Conservation (phyloP, 805 yeast species). For the Myxozyma neglecta region DNA sequence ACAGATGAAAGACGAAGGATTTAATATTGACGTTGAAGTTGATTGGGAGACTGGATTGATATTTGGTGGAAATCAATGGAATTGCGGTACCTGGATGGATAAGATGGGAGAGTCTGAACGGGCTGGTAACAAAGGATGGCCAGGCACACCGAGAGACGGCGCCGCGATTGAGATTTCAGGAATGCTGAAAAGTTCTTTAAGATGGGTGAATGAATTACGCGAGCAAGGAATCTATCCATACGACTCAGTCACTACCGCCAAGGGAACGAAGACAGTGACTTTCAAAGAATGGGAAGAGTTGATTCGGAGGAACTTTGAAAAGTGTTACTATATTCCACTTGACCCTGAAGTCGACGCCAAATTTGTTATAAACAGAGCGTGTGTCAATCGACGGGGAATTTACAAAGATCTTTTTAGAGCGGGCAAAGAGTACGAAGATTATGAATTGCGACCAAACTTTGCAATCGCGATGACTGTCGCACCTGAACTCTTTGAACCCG, state of each 20-base stretch:
- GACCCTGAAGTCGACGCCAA: slow-evolving; percentile 59
- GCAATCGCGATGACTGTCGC: slow-evolving; percentile 93
- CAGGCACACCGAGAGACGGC: slow-evolving; percentile 98
- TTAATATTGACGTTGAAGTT: slow-evolving; percentile 73
- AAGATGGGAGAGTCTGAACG: slow-evolving; percentile 93
- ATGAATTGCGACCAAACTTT: slow-evolving; percentile 88
- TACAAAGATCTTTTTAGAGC: slow-evolving; percentile 82
- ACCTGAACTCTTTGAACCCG: slow-evolving; percentile 77
- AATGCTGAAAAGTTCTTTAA: slow-evolving; percentile 73
- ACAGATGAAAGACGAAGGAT: slow-evolving; percentile 91
- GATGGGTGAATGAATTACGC: slow-evolving; percentile 70
- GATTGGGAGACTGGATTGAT: slow-evolving; percentile 90
- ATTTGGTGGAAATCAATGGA: slow-evolving; percentile 86
- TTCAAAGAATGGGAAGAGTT: slow-evolving; percentile 72
- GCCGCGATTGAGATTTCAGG: slow-evolving; percentile 94
- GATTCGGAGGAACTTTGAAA: slow-evolving; percentile 73
- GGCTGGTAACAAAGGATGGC: slow-evolving; percentile 86
- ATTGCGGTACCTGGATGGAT: slow-evolving; percentile 99
- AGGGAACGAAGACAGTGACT: slow-evolving; percentile 56
- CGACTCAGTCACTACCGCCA: slow-evolving; percentile 52
- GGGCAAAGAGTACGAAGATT: slow-evolving; percentile 89
- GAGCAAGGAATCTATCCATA: slow-evolving; percentile 57
- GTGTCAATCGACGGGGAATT: slow-evolving; percentile 88
- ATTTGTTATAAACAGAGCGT: slow-evolving; percentile 59
- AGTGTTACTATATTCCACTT: slow-evolving; percentile 71